Conservation (phyloP, 176 grass and related monocot genomes). For the Zea luxurians region DNA sequence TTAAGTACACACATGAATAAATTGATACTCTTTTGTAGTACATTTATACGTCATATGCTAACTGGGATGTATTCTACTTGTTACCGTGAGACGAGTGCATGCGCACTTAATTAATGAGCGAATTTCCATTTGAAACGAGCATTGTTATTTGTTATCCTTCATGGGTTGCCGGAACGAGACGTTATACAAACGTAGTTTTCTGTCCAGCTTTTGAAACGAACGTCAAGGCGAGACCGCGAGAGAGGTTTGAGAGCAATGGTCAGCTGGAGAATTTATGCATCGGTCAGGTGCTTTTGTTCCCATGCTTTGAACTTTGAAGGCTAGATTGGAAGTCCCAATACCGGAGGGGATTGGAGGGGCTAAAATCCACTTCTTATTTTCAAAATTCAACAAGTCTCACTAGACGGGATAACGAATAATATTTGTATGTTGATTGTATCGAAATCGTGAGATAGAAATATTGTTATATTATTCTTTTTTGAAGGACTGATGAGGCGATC, state of each 20-base stretch:
- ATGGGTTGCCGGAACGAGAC: constrained; percentile 19
- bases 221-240: constrained; percentile 21
- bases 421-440: too few species aligned
- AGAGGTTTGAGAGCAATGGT: background rate
- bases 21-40: background rate
- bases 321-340: too few species aligned
- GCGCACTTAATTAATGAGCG: background rate
- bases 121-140: background rate
- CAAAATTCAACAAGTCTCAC: too few species aligned
- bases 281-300: background rate
- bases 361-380: too few species aligned
- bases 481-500: too few species aligned
- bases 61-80: background rate
- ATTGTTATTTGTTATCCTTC: background rate
- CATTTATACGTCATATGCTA: background rate
- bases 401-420: too few species aligned
- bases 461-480: too few species aligned
- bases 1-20: background rate
- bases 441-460: too few species aligned
- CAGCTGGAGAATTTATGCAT: background rate
- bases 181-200: constrained; percentile 36
- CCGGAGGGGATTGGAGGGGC: too few species aligned
- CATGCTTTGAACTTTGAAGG: background rate
- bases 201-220: constrained; percentile 34
- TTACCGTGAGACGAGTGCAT: background rate